Evolutionary conservation across 2,329 filamentous ascomycete species (phyloP).

Genomic region (Microdochium paspali): DNA sequence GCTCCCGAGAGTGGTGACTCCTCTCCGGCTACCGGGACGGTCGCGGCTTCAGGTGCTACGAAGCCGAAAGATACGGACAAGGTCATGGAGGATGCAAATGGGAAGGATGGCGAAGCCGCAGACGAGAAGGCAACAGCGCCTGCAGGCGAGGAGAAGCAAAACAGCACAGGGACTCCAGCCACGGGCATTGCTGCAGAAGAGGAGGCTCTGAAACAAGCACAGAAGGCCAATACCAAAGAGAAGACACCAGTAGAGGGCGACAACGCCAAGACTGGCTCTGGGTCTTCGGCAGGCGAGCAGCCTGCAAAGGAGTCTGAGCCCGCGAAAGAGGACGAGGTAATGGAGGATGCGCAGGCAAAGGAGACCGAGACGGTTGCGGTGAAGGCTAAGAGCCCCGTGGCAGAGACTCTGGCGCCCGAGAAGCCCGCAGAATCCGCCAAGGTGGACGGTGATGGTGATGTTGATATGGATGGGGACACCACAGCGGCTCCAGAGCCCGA

Average conservation of each 20-base stretch:
- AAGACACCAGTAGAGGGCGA: slow-evolving; percentile 9
- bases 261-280: slow-evolving; percentile 3
- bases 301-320: slow-evolving; percentile 5
- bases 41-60: not conserved
- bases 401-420: slow-evolving; percentile 4
- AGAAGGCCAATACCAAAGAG: slow-evolving; percentile 23
- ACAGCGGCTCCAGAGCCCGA: slow-evolving; percentile 16
- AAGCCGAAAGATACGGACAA: slow-evolving; percentile 20
- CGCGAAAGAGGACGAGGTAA: slow-evolving; percentile 14
- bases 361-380: slow-evolving; percentile 8
- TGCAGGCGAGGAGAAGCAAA: not conserved
- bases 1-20: not conserved
- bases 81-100: slow-evolving; percentile 12
- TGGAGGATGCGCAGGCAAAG: slow-evolving; percentile 12
- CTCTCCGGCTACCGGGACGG: not conserved
- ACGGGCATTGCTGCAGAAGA: slow-evolving; percentile 13
- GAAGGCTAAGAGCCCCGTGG: slow-evolving; percentile 7
- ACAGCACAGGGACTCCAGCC: not conserved
- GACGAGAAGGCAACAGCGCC: slow-evolving; percentile 1
- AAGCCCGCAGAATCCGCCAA: slow-evolving; percentile 11
- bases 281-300: slow-evolving; percentile 3
- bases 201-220: slow-evolving; percentile 10
- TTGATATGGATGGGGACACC: slow-evolving; percentile 37
- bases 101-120: slow-evolving; percentile 10
- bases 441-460: slow-evolving; percentile 38